Conservation (phyloP, 129 eudicot genomes). For the Lactuca sativa region DNA sequence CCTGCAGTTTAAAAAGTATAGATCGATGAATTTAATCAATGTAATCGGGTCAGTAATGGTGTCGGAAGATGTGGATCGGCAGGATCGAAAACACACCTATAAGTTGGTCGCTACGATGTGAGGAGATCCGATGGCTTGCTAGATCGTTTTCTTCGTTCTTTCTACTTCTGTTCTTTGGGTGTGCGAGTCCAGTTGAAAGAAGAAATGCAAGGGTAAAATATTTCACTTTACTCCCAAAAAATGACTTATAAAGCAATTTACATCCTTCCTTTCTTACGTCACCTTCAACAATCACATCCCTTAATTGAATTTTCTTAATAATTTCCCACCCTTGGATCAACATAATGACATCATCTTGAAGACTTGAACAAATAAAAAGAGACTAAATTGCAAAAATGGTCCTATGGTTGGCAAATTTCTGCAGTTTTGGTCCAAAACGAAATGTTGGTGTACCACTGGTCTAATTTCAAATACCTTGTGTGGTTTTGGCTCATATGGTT, state of each 20-base stretch:
- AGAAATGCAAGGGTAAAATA: conserved; percentile 12
- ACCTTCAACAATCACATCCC: too few relatives aligned
- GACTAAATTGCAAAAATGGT: too few relatives aligned
- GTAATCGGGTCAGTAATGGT: not conserved
- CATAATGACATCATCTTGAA: too few relatives aligned
- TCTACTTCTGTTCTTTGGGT: not conserved
- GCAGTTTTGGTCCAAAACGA: too few relatives aligned
- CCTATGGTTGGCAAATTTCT: too few relatives aligned
- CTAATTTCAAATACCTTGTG: too few relatives aligned
- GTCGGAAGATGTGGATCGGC: conserved; percentile 10
- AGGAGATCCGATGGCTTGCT: conserved; percentile 25
- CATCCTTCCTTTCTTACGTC: too few relatives aligned
- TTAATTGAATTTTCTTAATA: too few relatives aligned
- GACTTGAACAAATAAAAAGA: too few relatives aligned
- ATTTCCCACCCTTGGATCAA: too few relatives aligned
- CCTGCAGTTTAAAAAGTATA: conserved; percentile 12
- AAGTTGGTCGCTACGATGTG: conserved; percentile 2
- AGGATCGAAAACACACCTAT: not conserved
- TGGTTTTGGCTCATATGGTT: too few relatives aligned
- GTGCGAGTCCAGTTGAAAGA: conserved; percentile 7
- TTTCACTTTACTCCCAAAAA: not conserved
- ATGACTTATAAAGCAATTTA: not conserved
- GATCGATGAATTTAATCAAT: conserved; percentile 13
- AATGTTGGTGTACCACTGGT: too few relatives aligned
- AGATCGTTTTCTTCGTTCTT: conserved; percentile 19